Base-by-base conservation (phyloP, 2,329 filamentous ascomycete genomes). In the Fusarium sp. region DNA sequence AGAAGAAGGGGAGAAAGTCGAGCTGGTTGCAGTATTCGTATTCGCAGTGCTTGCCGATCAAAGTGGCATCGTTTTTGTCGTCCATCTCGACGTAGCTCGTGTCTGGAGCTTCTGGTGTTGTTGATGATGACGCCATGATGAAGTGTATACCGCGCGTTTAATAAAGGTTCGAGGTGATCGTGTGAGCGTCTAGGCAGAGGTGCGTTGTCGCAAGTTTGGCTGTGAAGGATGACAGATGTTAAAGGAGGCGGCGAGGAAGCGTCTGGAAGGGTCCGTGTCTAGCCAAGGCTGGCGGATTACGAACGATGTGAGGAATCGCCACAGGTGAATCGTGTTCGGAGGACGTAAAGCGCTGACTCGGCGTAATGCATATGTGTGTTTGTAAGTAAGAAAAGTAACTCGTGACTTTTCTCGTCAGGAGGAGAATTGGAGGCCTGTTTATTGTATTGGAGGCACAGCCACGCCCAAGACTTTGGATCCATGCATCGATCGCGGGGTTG, bases 1-100 rank as follows among this genome's bases (percentile, higher is more conserved):
- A 99, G 80, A 91, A 89, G 83, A 98, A 98, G 5, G 96, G 96
- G 6, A 99, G 90, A 83, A 99, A 98, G 84, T 98, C 96, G 70
- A 98, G 93, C 81, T 96, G 93, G 81, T 95, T 93, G 87, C 96
- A 99, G 87, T 94, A 97, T 74, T 93, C 87, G 84, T 93, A 92
- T 83, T 98, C 91, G 89, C 96, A 99, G 86, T 98, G 95, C 71
- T 90, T 90, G 83, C 96, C 96, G 77, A 98, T 93, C 27, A 95
- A 89, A 78, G 94, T 92, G 57, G 95, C 92, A 84, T 98, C 95
- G 81, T 88, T 81, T 69, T 84, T 88, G 79, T 91, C 89, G 79
- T 93, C 88, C 92, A 95, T 95, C 71, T 88, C 89, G 81, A 92
- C 88, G 85, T 92, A 94, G 81, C 87, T 92, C 57, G 86, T 87